A percentile compares a stretch with the other conserved stretches of the same genome.
These are phyloP conservation scores for Aureobasidium sp. DNA, from an alignment of 2,329 filamentous ascomycete species.

Conservation along the genomic window DNA sequence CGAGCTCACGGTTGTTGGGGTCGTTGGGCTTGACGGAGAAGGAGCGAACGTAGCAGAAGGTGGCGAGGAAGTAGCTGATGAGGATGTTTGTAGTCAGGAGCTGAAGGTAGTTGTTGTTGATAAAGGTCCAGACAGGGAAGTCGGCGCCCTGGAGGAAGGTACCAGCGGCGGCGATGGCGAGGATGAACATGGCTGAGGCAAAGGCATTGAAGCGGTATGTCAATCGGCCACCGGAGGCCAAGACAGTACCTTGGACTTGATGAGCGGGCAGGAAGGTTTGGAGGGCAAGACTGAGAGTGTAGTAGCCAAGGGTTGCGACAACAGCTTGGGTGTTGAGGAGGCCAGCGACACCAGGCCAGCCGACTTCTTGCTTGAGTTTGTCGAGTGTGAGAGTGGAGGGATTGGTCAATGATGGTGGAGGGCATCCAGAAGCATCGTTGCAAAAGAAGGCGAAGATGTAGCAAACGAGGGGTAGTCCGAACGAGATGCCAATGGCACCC, in stretches of 20 bases:
- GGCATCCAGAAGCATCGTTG: constrained; percentile 89
- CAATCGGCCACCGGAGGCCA: constrained; percentile 63
- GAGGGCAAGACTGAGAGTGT: constrained; percentile 64
- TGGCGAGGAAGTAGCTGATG: constrained; percentile 63
- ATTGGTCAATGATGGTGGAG: constrained; percentile 68
- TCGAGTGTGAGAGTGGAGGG: constrained; percentile 49
- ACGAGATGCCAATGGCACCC: constrained; percentile 68
- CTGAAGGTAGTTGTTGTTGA: constrained; percentile 83
- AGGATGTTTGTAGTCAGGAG: constrained; percentile 76
- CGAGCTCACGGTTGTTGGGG: constrained; percentile 64
- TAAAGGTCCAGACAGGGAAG: constrained; percentile 85
- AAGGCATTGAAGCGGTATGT: constrained; percentile 74
- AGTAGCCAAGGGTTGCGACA: constrained; percentile 67
- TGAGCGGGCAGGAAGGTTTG: constrained; percentile 69
- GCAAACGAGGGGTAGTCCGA: constrained; percentile 69
- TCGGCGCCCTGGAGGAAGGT: constrained; percentile 69
- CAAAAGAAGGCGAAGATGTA: constrained; percentile 78
- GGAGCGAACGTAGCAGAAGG: constrained; percentile 72
- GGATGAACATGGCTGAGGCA: constrained; percentile 62
- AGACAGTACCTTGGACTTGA: constrained; percentile 59
- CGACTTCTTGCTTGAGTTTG: constrained; percentile 68
- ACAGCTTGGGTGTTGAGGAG: constrained; percentile 63
- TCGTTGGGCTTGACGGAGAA: constrained; percentile 76
- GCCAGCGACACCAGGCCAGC: constrained; percentile 70
- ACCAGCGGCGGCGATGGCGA: constrained; percentile 63